Base-by-base conservation (phyloP, 495 filamentous ascomycete genomes). In the Penicillium cataractarum region DNA sequence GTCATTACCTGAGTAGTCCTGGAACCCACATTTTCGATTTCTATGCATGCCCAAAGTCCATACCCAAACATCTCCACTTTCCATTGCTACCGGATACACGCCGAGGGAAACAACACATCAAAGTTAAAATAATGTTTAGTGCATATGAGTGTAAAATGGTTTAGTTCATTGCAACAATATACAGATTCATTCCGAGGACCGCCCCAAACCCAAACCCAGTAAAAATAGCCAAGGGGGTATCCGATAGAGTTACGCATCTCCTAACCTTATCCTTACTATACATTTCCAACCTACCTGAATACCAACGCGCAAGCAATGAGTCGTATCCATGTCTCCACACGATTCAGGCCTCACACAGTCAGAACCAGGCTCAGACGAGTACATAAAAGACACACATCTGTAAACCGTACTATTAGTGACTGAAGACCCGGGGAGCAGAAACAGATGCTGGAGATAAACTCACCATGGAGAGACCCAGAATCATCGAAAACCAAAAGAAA, bases 401-500 rank as follows among this genome's bases (percentile, higher is more conserved):
- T 1, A 56, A 17, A 5, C 51, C 22, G 19, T n/a, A 21, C n/a
- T 24, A 50, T 50, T 50, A 50, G 46, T 24, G 29, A n/a, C 1
- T 26, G 46, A 7, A 49, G 13, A 49, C 8, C n/a, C 6, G 6
- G 4, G 12, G 13, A 29, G 12, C 12, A 29, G 13, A 50, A n/a
- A 24, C 46, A 2, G 13, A n/a, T 13, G 13, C 2, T 29, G 12
- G 6, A 32, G 19, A 39, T 6, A 19, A 13, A 82, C 90, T 80
- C 78, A 96, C 91, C 86, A 96, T 81, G 27, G 89, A 87, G 50
- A 98, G 78, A 7, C 95, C 95, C 61, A 95, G 75, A 62, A 97
- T 95, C 93, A 99, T 98, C 8, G 87, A 92, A 67, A 84, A 89
- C 95, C 95, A 99, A 70, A 99, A 98, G 64, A 92, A 87, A 2